Base-by-base conservation (phyloP, 1,284 basidiomycete species). In the Ustilago nuda region DNA sequence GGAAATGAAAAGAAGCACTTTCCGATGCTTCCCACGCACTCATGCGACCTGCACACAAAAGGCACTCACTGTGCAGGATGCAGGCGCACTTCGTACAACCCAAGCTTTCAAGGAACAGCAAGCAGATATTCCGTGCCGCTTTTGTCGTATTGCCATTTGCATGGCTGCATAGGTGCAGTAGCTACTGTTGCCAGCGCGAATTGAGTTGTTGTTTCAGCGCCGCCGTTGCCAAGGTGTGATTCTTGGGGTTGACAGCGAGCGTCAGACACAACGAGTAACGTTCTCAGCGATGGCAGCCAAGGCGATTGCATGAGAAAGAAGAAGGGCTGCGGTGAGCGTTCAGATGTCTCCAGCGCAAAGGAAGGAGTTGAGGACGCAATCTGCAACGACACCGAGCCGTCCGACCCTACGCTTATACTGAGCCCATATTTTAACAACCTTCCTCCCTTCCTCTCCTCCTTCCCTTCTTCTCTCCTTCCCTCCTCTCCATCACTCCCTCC, bases 371-470 rank as follows among this genome's bases (percentile, higher is more conserved):
- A 19, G 37, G 33, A 27, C 15, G 45, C 35, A 9, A 39, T 15
- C 59, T 72, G 64, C 68, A 45, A 12, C 50, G 27, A 57, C 61
- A 53, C 61, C 65, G 70, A 67, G 70, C 61, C 27, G 48, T 41
- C 55, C 48, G 36, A 45, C 35, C 48, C 13, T 36, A 7, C 23
- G 23, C 32, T 50, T n/a, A 62, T 35, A 39, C 68, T 51, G 62
- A 65, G 54, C 41, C 37, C 37, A n/a, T 15, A 27, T 23, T 9
- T 19, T 13, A 45, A 48, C 43, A 6, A 17, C 12, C 32, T 46
- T 19, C 32, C 39, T 39, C 33, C 43, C 46, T 12, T 53, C 27
- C 30, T 27, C 3, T 15, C 46, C 48, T n/a, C 36, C 17, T 35
- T 30, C 23, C 4, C 39, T 15, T 48, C 23, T 43, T 46, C 57